Conservation (phyloP, 2,329 filamentous ascomycete species). For the Eurotiales sp. region DNA sequence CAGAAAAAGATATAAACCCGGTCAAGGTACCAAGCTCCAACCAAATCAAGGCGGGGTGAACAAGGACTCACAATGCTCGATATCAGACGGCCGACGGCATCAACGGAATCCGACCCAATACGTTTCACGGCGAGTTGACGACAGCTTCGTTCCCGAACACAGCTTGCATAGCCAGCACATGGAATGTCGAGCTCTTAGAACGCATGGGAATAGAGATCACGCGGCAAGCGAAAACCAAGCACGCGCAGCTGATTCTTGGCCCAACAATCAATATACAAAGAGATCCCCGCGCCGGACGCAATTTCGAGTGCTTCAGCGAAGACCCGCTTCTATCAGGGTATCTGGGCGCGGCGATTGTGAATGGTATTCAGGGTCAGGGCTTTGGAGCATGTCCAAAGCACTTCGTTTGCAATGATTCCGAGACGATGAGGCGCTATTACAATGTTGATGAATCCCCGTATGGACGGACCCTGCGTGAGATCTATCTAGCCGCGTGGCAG, state of each 20-base stretch:
- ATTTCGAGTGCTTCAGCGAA: slow-evolving; percentile 82
- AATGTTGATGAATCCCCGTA: slow-evolving; percentile 27
- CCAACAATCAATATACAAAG: slow-evolving; percentile 79
- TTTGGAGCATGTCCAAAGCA: slow-evolving; percentile 72
- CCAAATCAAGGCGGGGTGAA: too few relatives aligned
- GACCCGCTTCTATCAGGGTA: slow-evolving; percentile 74
- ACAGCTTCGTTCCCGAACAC: slow-evolving; percentile 78
- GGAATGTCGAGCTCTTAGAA: slow-evolving; percentile 67
- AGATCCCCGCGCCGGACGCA: slow-evolving; percentile 73
- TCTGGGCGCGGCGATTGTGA: slow-evolving; percentile 67
- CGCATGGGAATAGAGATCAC: slow-evolving; percentile 68
- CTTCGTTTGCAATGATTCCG: slow-evolving; percentile 45
- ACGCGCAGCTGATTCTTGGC: slow-evolving; percentile 68
- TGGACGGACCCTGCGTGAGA: slow-evolving; percentile 49
- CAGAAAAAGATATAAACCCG: too few relatives aligned
- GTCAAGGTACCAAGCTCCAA: too few relatives aligned
- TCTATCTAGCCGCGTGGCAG: slow-evolving; percentile 62
- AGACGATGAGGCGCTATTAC: slow-evolving; percentile 18
- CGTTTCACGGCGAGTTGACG: slow-evolving; percentile 60
- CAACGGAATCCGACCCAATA: too few relatives aligned
- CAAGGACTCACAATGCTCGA: too few relatives aligned
- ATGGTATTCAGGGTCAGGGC: slow-evolving; percentile 67
- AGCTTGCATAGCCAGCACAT: slow-evolving; percentile 72
- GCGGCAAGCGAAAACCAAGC: slow-evolving; percentile 67
- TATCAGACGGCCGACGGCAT: too few relatives aligned